Percentiles rank a stretch among this genome's conserved stretches.
phyloP scores from a whole-genome alignment of 345 rosid species.

The Ricinus communis region DNA sequence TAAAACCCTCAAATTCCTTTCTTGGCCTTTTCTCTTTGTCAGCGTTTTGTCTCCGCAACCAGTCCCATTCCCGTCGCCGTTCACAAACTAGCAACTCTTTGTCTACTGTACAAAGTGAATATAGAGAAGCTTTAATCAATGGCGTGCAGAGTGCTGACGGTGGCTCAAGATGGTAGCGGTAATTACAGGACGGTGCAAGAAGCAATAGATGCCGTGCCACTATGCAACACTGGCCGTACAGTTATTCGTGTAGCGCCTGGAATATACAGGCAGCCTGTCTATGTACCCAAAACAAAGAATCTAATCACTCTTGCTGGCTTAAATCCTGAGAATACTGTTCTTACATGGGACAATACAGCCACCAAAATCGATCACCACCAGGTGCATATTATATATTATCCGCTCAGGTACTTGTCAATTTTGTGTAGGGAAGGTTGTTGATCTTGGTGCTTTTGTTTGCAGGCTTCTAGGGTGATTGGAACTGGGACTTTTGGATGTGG shows the following conservation, averaged over 20 bases:
- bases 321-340: conserved; percentile 63
- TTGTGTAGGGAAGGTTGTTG: not conserved
- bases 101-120: too few relatives aligned
- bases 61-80: not conserved
- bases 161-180: conserved; percentile 71
- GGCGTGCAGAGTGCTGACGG: conserved; percentile 63
- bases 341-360: conserved; percentile 90
- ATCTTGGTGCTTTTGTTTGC: conserved; percentile 13
- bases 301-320: conserved; percentile 81
- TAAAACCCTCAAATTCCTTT: not conserved
- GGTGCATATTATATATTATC: conserved; percentile 29
- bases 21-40: not conserved
- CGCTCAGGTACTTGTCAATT: conserved; percentile 14
- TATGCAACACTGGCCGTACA: conserved; percentile 65
- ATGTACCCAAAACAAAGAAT: conserved; percentile 90
- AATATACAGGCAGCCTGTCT: conserved; percentile 72
- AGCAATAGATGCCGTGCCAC: conserved; percentile 79
- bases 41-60: not conserved
- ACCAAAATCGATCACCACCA: conserved; percentile 83
- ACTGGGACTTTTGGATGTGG: conserved; percentile 96
- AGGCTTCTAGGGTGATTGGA: conserved; percentile 70
- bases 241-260: conserved; percentile 80
- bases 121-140: conserved; percentile 12
- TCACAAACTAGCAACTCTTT: too few relatives aligned
- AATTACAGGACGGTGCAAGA: conserved; percentile 77